Conservation (phyloP, 2,329 filamentous ascomycete genomes). For the Fonsecaea multimorphosa region DNA sequence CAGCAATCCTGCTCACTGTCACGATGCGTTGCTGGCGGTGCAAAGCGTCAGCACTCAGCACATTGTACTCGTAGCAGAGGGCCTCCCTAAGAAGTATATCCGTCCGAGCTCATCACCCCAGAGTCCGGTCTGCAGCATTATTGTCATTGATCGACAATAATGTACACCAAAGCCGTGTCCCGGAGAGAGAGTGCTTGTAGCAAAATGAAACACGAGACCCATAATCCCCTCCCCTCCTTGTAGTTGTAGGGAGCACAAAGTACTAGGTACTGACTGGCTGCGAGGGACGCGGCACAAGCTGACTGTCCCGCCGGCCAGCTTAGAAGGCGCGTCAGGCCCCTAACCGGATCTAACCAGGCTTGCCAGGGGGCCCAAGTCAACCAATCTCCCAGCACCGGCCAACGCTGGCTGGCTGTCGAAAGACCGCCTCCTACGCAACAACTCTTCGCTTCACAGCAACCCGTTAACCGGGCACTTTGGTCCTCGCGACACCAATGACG, state of each 20-base stretch:
- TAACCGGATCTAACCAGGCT: neutral
- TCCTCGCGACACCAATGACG: neutral
- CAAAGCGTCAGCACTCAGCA: neutral
- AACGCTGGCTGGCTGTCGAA: neutral
- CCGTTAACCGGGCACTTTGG: neutral
- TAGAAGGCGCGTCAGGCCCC: neutral
- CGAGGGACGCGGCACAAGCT: neutral
- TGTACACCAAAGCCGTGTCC: neutral
- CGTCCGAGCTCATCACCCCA: neutral
- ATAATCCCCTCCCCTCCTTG: neutral
- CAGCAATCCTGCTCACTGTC: neutral
- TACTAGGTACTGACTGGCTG: neutral
- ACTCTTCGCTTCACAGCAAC: neutral
- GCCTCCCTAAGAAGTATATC: neutral
- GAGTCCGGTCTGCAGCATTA: no score
- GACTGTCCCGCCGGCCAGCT: neutral
- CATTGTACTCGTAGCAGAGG: neutral
- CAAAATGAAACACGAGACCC: constrained; percentile 2
- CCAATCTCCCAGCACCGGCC: neutral
- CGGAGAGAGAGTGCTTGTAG: neutral
- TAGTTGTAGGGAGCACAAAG: neutral
- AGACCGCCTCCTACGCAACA: neutral
- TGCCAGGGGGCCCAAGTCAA: neutral
- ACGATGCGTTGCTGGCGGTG: neutral
- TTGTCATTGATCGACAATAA: neutral